Conservation (phyloP, 768 basidiomycete species). For the Rhodotorula graminis region DNA sequence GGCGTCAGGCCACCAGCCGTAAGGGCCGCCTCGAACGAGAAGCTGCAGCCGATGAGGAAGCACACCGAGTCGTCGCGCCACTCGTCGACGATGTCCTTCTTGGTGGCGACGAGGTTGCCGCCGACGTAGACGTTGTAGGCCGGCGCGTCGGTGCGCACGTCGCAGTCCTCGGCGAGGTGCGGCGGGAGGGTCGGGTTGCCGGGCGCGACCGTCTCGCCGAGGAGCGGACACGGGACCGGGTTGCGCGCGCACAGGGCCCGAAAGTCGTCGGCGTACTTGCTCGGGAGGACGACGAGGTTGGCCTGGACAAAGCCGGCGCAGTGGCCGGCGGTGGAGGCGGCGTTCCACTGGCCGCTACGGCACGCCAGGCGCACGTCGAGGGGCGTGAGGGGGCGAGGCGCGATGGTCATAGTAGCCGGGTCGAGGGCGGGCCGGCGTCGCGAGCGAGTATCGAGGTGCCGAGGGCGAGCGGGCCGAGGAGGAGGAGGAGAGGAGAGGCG, state of each 20-base stretch:
- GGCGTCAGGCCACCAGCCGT: conserved; percentile 27
- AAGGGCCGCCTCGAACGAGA: conserved; percentile 42
- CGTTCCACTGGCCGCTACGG: conserved; percentile 16
- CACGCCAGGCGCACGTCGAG: conserved; percentile 25
- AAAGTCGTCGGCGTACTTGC: conserved; percentile 42
- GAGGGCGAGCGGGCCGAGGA: too few species aligned
- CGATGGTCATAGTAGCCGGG: not conserved
- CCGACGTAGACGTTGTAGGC: conserved; percentile 35
- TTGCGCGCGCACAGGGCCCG: conserved; percentile 42
- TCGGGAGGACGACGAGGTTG: conserved; percentile 43
- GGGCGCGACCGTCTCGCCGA: conserved; percentile 39
- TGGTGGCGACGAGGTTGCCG: conserved; percentile 34
- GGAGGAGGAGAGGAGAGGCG: too few species aligned
- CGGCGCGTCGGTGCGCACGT: conserved; percentile 41
- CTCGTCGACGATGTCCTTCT: conserved; percentile 28
- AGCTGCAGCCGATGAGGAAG: conserved; percentile 44
- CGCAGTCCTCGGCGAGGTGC: conserved; percentile 38
- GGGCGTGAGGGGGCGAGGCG: not conserved
- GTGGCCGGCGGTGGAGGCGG: conserved; percentile 30
- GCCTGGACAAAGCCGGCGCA: conserved; percentile 39
- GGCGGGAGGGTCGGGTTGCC: conserved; percentile 39
- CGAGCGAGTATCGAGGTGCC: too few species aligned
- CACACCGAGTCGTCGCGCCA: conserved; percentile 43
- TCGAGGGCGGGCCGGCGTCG: too few species aligned
- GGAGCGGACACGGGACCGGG: conserved; percentile 43